Evolutionary conservation across 176 grass and related monocot species (phyloP).

Genomic region (Tillandsia fasciculata): DNA sequence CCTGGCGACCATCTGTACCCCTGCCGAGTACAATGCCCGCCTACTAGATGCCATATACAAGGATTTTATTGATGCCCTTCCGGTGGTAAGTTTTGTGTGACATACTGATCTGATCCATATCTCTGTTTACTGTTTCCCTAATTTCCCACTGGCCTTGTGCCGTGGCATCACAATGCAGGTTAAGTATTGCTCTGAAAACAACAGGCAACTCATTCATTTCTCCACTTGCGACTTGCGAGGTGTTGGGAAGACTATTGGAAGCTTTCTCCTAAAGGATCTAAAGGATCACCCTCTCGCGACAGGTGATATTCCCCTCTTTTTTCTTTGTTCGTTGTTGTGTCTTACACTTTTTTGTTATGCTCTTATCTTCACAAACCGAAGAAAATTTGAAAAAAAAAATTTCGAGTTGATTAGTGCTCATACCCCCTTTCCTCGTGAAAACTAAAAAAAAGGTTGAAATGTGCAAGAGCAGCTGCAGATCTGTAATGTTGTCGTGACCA

Average conservation of each 20-base stretch:
- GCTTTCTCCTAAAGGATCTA: constrained; percentile 50
- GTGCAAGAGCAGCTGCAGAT: no score
- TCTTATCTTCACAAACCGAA: no score
- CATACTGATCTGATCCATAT: not conserved
- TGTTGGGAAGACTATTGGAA: constrained; percentile 93
- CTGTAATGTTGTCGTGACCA: no score
- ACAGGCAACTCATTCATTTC: constrained; percentile 93
- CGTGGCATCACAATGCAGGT: constrained; percentile 33
- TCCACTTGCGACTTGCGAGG: constrained; percentile 67
- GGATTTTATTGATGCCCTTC: constrained; percentile 95
- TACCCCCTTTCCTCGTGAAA: no score
- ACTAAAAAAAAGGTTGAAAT: no score
- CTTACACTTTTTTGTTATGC: not conserved
- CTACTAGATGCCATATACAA: constrained; percentile 38
- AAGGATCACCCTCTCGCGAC: constrained; percentile 78
- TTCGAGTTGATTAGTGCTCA: no score
- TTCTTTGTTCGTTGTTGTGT: not conserved
- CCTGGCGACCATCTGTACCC: no score
- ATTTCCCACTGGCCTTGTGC: not conserved
- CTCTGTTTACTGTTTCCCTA: constrained; percentile 2
- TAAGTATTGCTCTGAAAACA: constrained; percentile 96
- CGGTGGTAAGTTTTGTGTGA: constrained; percentile 41
- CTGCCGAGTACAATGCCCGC: no score
- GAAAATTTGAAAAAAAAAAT: no score
- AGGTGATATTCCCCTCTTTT: constrained; percentile 34